These are phyloP conservation scores for Purshia tridentata DNA, from an alignment of 306 rosid species.

Conservation along the genomic window DNA sequence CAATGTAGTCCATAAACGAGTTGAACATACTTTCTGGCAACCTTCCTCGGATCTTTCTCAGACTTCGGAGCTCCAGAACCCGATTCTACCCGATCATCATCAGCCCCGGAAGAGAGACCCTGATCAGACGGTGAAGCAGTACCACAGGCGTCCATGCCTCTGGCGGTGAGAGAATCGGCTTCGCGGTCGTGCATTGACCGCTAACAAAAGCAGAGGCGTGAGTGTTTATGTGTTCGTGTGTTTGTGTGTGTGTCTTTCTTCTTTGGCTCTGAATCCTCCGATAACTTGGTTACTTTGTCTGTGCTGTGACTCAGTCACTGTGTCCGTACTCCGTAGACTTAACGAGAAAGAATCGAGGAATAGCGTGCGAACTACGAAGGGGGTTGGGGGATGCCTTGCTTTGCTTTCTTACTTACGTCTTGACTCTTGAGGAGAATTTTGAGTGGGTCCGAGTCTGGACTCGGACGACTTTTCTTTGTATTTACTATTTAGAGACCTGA, in stretches of 20 bases:
- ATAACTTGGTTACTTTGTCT: too few relatives aligned
- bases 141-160: neutral
- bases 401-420: too few relatives aligned
- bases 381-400: too few relatives aligned
- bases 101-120: slow-evolving; percentile 20
- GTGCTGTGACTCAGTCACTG: too few relatives aligned
- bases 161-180: slow-evolving; percentile 4
- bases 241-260: neutral
- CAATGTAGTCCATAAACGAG: slow-evolving; percentile 3
- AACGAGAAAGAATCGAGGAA: too few relatives aligned
- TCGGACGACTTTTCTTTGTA: too few relatives aligned
- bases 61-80: slow-evolving; percentile 10
- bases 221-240: neutral
- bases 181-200: slow-evolving; percentile 30
- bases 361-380: too few relatives aligned
- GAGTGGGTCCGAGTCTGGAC: too few relatives aligned
- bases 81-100: slow-evolving; percentile 24
- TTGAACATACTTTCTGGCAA: slow-evolving; percentile 59
- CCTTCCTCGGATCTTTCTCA: slow-evolving; percentile 59
- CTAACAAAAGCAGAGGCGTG: neutral
- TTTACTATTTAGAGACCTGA: too few relatives aligned
- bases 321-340: too few relatives aligned
- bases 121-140: slow-evolving; percentile 14
- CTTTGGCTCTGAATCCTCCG: too few relatives aligned
- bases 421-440: too few relatives aligned